Percentiles rank a stretch among this genome's conserved stretches.
phyloP scores from a whole-genome alignment of 2,329 filamentous ascomycete genomes.

The Nemania sp. region DNA sequence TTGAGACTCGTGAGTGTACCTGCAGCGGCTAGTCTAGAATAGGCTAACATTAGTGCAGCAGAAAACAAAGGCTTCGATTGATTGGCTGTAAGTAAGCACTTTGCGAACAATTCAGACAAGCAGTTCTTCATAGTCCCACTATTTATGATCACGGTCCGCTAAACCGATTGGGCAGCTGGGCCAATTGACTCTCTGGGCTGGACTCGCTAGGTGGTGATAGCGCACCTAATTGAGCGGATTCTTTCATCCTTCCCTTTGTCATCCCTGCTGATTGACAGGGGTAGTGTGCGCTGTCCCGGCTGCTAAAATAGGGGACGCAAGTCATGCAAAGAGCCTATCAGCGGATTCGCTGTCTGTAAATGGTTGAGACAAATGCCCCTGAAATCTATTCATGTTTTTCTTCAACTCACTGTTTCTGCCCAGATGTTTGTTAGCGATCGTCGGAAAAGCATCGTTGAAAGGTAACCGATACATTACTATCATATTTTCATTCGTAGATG shows the following conservation, averaged over 20 bases:
- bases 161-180: conserved; percentile 17
- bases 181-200: conserved; percentile 11
- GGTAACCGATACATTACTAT: neutral
- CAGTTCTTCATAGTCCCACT: conserved; percentile 6
- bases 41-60: too few relatives aligned
- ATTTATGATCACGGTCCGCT: neutral
- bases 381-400: conserved; percentile 13
- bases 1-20: too few relatives aligned
- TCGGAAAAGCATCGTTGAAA: too few relatives aligned
- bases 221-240: conserved; percentile 15
- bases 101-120: neutral
- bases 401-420: neutral
- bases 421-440: neutral
- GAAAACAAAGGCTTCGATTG: neutral
- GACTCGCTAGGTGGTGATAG: neutral
- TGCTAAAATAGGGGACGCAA: conserved; percentile 21
- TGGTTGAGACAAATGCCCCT: conserved; percentile 19
- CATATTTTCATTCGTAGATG: too few relatives aligned
- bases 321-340: conserved; percentile 11
- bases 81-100: conserved; percentile 12
- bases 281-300: conserved; percentile 10
- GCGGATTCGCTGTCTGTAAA: conserved; percentile 4
- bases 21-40: neutral
- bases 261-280: conserved; percentile 14
- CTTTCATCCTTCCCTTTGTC: conserved; percentile 12